Percentiles rank a stretch among this genome's conserved stretches.
phyloP scores from a whole-genome alignment of 805 yeast species.

The Starmerella stellata region DNA sequence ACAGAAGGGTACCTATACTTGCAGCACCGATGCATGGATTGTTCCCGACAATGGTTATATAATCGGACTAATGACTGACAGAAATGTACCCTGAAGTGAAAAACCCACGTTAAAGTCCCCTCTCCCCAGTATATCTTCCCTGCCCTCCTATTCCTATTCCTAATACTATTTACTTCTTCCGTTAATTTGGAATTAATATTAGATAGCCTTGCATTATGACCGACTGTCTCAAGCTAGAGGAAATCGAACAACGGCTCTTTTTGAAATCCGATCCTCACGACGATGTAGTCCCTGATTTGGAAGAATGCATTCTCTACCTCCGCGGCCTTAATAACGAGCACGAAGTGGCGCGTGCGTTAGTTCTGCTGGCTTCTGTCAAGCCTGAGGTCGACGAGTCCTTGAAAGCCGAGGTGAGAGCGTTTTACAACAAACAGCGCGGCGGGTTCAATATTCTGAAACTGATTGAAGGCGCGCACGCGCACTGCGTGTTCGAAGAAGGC shows the following conservation, averaged over 20 bases:
- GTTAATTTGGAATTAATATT: no score
- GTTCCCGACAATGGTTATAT: no score
- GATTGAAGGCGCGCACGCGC: conserved; percentile 47
- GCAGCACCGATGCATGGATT: no score
- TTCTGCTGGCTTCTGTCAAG: conserved; percentile 22
- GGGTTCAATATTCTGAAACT: not conserved
- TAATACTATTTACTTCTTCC: no score
- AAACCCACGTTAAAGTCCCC: no score
- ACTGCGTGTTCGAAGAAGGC: conserved; percentile 21
- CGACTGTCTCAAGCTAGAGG: not conserved
- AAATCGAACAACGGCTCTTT: not conserved
- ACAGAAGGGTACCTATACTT: no score
- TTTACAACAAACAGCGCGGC: conserved; percentile 13
- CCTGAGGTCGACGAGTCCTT: not conserved
- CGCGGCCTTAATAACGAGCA: not conserved
- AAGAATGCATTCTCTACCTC: not conserved
- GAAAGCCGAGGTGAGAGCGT: not conserved
- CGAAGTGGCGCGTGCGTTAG: conserved; percentile 23
- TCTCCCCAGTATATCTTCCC: no score
- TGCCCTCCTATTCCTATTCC: no score
- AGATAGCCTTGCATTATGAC: not conserved
- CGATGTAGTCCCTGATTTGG: not conserved
- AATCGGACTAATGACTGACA: no score
- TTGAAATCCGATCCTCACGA: not conserved
- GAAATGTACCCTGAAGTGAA: no score